Evolutionary conservation across 1,139 yeast genomes (phyloP).

Genomic region (Saccharomyces pastorianus): DNA sequence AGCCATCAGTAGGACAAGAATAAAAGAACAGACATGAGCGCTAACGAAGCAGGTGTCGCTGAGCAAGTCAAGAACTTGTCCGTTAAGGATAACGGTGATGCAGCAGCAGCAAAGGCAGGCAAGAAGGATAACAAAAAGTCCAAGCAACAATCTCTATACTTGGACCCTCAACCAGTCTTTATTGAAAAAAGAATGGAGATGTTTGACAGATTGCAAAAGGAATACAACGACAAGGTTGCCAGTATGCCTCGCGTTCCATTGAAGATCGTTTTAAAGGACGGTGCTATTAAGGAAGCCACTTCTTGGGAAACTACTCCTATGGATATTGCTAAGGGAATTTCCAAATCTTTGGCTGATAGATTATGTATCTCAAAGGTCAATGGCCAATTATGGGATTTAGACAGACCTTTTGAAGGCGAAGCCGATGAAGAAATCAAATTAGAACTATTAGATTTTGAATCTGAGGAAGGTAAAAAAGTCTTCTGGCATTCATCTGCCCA

Average conservation of each 20-base stretch:
- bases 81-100: too few relatives aligned
- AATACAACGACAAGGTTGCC: too few relatives aligned
- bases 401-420: slow-evolving; percentile 77
- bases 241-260: slow-evolving; percentile 47
- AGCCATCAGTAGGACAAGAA: too few relatives aligned
- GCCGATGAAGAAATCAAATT: slow-evolving; percentile 35
- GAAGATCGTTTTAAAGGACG: slow-evolving; percentile 79
- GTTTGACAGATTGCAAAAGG: too few relatives aligned
- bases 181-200: too few relatives aligned
- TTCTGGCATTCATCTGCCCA: slow-evolving; percentile 99
- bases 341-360: slow-evolving; percentile 81
- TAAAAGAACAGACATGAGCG: too few relatives aligned
- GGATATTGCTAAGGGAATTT: slow-evolving; percentile 75
- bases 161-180: too few relatives aligned
- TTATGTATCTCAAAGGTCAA: slow-evolving; percentile 87
- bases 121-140: too few relatives aligned
- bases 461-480: slow-evolving; percentile 87
- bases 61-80: too few relatives aligned
- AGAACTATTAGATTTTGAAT: slow-evolving; percentile 72
- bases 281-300: slow-evolving; percentile 65
- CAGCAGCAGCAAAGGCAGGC: too few relatives aligned
- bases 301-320: slow-evolving; percentile 89
- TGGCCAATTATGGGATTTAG: slow-evolving; percentile 90
- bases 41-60: too few relatives aligned
- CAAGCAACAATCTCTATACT: too few relatives aligned